Percentiles rank a stretch among this genome's conserved stretches.
Conservation (phyloP, 345 rosid genomes). For the Gossypium bickii region DNA sequence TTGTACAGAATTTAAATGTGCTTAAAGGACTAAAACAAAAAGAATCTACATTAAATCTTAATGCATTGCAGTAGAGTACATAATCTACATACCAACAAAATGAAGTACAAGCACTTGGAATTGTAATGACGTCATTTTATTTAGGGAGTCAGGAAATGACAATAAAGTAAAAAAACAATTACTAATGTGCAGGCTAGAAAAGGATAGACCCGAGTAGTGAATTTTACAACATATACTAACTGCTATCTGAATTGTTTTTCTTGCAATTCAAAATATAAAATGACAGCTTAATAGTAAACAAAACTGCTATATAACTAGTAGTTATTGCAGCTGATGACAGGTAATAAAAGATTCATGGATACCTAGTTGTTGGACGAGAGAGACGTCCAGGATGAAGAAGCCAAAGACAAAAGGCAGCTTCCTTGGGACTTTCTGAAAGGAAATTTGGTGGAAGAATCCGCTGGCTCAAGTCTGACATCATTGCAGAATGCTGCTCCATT, state of each 20-base stretch:
- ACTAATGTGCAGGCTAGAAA: background rate
- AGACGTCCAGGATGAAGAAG: constrained; percentile 72
- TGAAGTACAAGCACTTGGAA: constrained; percentile 5
- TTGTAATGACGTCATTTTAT: background rate
- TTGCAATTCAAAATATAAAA: background rate
- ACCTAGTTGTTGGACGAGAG: constrained; percentile 80
- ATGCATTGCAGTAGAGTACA: constrained; percentile 6
- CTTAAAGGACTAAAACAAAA: background rate
- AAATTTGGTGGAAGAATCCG: constrained; percentile 61
- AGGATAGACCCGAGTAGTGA: background rate
- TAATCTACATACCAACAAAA: background rate
- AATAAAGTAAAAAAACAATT: background rate
- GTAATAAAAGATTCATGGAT: constrained; percentile 11
- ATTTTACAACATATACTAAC: background rate
- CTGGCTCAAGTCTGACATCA: constrained; percentile 54
- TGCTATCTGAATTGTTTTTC: background rate
- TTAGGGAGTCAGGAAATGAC: background rate
- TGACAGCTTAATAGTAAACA: background rate
- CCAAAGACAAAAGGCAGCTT: constrained; percentile 84
- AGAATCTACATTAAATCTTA: constrained; percentile 7
- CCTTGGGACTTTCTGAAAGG: constrained; percentile 55
- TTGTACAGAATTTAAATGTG: constrained; percentile 13
- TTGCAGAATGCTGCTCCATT: constrained; percentile 37
- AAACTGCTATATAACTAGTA: background rate
- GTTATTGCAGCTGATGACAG: background rate